These are phyloP conservation scores for Amylocarpus encephaloides DNA, from an alignment of 2,329 filamentous ascomycete genomes.

Conservation along the genomic window DNA sequence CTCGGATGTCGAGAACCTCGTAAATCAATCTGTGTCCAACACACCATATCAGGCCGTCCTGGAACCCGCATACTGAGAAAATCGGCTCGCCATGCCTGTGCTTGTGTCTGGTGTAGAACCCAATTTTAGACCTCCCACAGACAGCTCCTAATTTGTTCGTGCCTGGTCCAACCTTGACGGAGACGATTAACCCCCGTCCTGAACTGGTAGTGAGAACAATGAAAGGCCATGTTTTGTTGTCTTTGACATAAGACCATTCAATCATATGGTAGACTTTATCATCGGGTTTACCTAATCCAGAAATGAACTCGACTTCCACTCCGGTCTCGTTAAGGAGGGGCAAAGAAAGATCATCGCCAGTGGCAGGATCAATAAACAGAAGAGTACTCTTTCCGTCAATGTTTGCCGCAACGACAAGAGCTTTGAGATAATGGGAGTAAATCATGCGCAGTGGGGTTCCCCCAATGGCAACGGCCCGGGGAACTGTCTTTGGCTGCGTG, in stretches of 20 bases:
- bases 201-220: conserved; percentile 53
- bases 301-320: conserved; percentile 42
- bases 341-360: conserved; percentile 45
- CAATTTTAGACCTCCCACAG: conserved; percentile 32
- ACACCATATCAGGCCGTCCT: conserved; percentile 51
- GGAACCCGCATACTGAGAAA: conserved; percentile 49
- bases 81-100: conserved; percentile 43
- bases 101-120: conserved; percentile 49
- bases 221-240: conserved; percentile 54
- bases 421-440: conserved; percentile 46
- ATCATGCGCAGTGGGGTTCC: conserved; percentile 39
- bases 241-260: conserved; percentile 57
- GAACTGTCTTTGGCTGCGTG: conserved; percentile 39
- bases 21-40: conserved; percentile 48
- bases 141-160: conserved; percentile 3
- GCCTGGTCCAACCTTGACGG: conserved; percentile 36
- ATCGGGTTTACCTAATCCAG: conserved; percentile 48
- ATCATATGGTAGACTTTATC: conserved; percentile 55
- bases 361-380: conserved; percentile 50
- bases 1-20: conserved; percentile 44
- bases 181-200: conserved; percentile 51
- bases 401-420: conserved; percentile 48
- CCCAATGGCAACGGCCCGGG: conserved; percentile 41
- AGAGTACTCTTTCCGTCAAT: conserved; percentile 41
- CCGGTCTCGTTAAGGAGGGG: conserved; percentile 38